Evolutionary conservation across 2,329 filamentous ascomycete species (phyloP), one percentile per base, ranked within the genome.

Genomic region (Acephala macrosclerotiorum): DNA sequence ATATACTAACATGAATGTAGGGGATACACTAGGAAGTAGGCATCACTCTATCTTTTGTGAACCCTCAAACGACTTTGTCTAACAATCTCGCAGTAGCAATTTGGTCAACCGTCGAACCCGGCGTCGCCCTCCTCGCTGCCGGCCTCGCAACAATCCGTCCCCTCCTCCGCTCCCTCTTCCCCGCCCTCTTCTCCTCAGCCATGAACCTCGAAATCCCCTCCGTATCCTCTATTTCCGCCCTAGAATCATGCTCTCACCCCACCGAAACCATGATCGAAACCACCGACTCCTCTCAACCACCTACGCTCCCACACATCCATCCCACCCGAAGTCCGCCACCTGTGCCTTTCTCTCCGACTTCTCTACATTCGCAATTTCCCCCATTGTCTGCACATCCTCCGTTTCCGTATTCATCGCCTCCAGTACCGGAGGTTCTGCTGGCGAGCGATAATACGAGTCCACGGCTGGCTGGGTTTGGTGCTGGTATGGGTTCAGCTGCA

Each of bases 11-110:
- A 22, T 25, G n/a, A 29, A 4, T 16, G n/a, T n/a, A 51, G 47
- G 47, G 47, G 47, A 51, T 51, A 51, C 47, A 25, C 20, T 51
- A 25, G 47, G 47, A 51, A 51, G 47, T 51, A 51, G 12, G 18
- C 22, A 51, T n/a, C 20, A 4, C 20, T 4, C 3, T 51, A 9
- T 22, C 9, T 33, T 9, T 9, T 5, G 29, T 33, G 18, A 42
- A 5, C 6, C 18, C 11, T 51, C 47, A 25, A 22, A 3, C 3
- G 5, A 9, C 3, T 51, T 7, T 2, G 8, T 2, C 47, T 25
- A 51, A 51, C 14, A 7, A 3, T 5, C 20, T n/a, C 7, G 3
- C 14, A 51, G 47, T 51, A 22, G 47, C 47, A 51, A 51, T 51
- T 3, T 51, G 47, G 47, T 51, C 47, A 3, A 51, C 47, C 20